phyloP scores from a whole-genome alignment of 768 basidiomycete genomes.

The Tylopilus felleus region DNA sequence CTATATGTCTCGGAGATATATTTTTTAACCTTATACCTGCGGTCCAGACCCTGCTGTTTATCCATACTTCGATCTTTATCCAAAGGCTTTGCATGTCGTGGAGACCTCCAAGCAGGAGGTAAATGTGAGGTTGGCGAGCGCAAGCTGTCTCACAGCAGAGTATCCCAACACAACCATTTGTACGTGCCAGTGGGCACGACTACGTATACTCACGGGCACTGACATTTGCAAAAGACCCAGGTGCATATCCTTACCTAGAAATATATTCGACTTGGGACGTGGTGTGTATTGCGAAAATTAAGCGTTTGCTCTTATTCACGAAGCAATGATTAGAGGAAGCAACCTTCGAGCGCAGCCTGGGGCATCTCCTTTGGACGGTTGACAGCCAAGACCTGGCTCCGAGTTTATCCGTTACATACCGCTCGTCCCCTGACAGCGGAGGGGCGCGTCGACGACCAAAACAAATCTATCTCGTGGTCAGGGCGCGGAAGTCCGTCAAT shows the following conservation, averaged over 20 bases:
- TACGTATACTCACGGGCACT: background rate
- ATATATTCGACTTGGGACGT: slow-evolving; percentile 34
- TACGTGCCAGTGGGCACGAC: slow-evolving; percentile 17
- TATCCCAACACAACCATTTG: slow-evolving; percentile 31
- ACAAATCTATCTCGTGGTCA: background rate
- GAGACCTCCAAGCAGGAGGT: slow-evolving; percentile 49
- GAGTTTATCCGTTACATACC: slow-evolving; percentile 17
- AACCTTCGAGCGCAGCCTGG: slow-evolving; percentile 7
- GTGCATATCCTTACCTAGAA: slow-evolving; percentile 39
- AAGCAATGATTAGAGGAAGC: slow-evolving; percentile 3
- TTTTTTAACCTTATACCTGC: background rate
- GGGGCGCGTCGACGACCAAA: background rate
- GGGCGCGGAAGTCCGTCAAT: background rate
- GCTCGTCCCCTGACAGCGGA: background rate
- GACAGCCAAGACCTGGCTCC: slow-evolving; percentile 16
- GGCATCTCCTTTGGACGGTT: slow-evolving; percentile 21
- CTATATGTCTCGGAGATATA: background rate
- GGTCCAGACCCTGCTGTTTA: slow-evolving; percentile 38
- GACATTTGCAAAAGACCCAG: slow-evolving; percentile 36
- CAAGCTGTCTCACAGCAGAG: slow-evolving; percentile 3
- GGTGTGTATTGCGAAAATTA: slow-evolving; percentile 7
- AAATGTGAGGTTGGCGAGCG: slow-evolving; percentile 1
- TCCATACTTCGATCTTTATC: slow-evolving; percentile 42
- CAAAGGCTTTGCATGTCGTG: slow-evolving; percentile 27
- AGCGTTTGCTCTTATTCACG: background rate